Percentiles rank a stretch among this genome's conserved stretches.
These are phyloP conservation scores for Salix exigua DNA, from an alignment of 345 rosid species.

Conservation along the genomic window DNA sequence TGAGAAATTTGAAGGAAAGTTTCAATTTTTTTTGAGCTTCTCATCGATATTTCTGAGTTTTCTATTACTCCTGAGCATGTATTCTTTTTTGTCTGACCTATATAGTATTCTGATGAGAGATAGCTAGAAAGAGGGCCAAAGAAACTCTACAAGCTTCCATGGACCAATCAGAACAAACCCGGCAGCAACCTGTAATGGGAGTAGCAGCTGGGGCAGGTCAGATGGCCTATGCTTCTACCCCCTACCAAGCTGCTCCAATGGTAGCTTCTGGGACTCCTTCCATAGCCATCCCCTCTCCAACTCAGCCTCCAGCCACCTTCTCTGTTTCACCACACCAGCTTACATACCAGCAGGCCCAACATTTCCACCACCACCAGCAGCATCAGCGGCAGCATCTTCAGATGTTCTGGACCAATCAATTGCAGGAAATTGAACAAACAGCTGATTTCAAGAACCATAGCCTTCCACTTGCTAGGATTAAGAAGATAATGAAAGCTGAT, in stretches of 20 bases:
- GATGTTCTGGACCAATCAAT: constrained; percentile 40
- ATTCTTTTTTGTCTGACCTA: constrained; percentile 8
- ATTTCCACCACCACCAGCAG: constrained; percentile 40
- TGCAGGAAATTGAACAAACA: constrained; percentile 42
- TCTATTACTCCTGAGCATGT: not conserved
- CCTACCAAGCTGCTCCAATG: constrained; percentile 46
- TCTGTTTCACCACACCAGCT: constrained; percentile 32
- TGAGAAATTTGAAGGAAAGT: not conserved
- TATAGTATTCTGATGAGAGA: constrained; percentile 22
- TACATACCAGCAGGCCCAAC: constrained; percentile 42
- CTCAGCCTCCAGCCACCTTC: constrained; percentile 24
- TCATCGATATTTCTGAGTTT: not conserved
- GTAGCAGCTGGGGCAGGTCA: constrained; percentile 40
- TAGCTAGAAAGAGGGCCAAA: not conserved
- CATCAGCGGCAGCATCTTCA: constrained; percentile 42
- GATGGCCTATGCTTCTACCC: constrained; percentile 41
- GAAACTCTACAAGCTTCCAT: constrained; percentile 16
- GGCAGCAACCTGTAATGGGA: constrained; percentile 46
- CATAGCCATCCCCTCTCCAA: constrained; percentile 31
- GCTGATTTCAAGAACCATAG: constrained; percentile 40
- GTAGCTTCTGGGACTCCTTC: constrained; percentile 50
- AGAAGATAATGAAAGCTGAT: constrained; percentile 47
- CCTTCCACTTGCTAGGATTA: constrained; percentile 43
- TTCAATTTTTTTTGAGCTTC: not conserved
- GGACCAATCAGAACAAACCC: constrained; percentile 55